Evolutionary conservation across 345 rosid genomes (phyloP), one percentile per base, ranked within the genome.

Genomic region (Boechera divaricarpa): DNA sequence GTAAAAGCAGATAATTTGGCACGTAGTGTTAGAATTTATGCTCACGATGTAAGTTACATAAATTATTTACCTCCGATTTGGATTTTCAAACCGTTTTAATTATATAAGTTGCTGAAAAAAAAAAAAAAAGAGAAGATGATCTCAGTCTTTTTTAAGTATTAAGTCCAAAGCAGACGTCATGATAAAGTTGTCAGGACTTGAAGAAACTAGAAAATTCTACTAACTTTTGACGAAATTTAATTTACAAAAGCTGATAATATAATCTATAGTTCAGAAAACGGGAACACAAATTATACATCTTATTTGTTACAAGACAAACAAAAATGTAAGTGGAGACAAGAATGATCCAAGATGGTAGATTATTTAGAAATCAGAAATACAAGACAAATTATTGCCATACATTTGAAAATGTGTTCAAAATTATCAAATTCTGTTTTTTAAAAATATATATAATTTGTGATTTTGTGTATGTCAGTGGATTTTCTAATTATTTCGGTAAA

Each of bases 111-210:
- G 16, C 16, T 16, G 16, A 16, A 16, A 16, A 16, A 16, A 16
- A 16, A 16, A 16, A 16, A 16, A 16, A 16, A 16, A 16, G 16
- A 16, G 16, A 16, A 15, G 57, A 55, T 65, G 41, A 28, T 21
- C 24, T 21, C 24, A 21, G 24, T 16, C 16, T 16, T 21, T 21
- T 21, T 21, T 21, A 21, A 21, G 24, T 21, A 21, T 21, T 21
- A 52, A 62, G 10, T 76, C 38, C 59, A 77, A 24, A 69, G 57
- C 41, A 69, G 42, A 42, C 57, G 41, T 68, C 70, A 52, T 62
- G 7, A 42, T 41, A 53, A 60, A 51, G 57, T 67, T 57, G 47
- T 67, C 6, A 5, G 5, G 36, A 24, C 16, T 18, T 21, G 38
- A 67, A 38, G 10, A 62, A 53, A 32, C 63, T 69, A 69, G n/a